These are phyloP conservation scores for Parathielavia appendiculata DNA, from an alignment of 495 filamentous ascomycete genomes.

Conservation along the genomic window DNA sequence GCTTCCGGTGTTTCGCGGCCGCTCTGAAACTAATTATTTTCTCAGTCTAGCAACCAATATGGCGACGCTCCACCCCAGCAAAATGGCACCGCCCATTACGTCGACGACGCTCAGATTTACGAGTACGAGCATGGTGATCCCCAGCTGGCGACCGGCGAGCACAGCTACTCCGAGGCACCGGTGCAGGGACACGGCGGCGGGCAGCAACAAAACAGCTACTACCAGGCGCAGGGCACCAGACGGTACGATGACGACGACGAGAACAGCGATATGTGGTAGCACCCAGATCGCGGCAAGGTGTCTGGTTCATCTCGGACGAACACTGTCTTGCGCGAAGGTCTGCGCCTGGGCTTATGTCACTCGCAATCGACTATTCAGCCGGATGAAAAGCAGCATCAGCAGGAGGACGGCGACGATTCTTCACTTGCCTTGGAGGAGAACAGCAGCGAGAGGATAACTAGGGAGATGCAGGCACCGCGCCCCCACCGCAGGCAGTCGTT, in stretches of 20 bases:
- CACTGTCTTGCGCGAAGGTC: not conserved
- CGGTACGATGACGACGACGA: slow-evolving; percentile 21
- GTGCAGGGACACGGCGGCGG: not conserved
- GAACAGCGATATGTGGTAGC: slow-evolving; percentile 33
- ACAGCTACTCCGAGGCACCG: slow-evolving; percentile 12
- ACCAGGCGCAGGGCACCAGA: slow-evolving; percentile 19
- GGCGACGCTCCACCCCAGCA: slow-evolving; percentile 37
- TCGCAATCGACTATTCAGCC: not conserved
- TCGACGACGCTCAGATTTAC: slow-evolving; percentile 45
- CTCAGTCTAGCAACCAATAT: slow-evolving; percentile 42
- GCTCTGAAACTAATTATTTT: not conserved
- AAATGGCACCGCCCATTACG: slow-evolving; percentile 36
- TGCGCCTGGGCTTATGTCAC: too few species aligned
- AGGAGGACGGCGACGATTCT: not conserved
- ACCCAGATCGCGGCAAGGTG: slow-evolving; percentile 2
- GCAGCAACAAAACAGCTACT: slow-evolving; percentile 19
- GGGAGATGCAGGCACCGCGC: not conserved
- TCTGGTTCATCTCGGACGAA: not conserved
- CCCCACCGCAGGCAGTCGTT: slow-evolving; percentile 1
- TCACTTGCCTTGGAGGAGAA: not conserved
- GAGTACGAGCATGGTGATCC: slow-evolving; percentile 41
- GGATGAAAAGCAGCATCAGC: too few species aligned
- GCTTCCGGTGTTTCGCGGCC: not conserved
- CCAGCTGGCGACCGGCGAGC: slow-evolving; percentile 16
- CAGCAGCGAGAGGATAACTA: not conserved